phyloP scores from a whole-genome alignment of 768 basidiomycete species.

The Fomitopsis pulvina region DNA sequence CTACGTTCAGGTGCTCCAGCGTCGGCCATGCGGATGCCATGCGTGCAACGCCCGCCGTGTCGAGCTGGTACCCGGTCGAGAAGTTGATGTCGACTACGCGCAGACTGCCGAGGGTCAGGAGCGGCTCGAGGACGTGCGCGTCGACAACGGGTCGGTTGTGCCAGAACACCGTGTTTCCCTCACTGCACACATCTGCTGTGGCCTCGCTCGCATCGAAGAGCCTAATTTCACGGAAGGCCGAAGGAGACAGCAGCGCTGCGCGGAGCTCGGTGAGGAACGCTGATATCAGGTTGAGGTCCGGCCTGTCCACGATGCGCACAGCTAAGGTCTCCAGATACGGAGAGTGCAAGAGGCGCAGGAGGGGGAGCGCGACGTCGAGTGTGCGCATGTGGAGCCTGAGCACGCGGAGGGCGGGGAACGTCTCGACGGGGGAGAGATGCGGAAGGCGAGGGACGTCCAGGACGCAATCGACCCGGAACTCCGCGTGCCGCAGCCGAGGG shows the following conservation, averaged over 20 bases:
- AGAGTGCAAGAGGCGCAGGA: neutral
- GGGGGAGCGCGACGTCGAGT: neutral
- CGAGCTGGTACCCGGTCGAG: neutral
- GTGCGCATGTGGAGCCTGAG: conserved; percentile 1
- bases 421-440: neutral
- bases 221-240: neutral
- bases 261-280: neutral
- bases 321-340: neutral
- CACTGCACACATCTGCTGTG: neutral
- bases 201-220: neutral
- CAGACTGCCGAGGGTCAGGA: neutral
- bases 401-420: conserved; percentile 1
- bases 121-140: neutral
- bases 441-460: neutral
- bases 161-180: neutral
- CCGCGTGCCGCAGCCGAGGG: conserved; percentile 1
- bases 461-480: neutral
- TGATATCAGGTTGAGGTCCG: neutral
- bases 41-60: neutral
- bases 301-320: neutral
- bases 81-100: conserved; percentile 3
- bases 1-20: conserved; percentile 5
- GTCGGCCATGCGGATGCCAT: neutral
- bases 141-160: neutral
- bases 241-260: neutral